These are phyloP conservation scores for Creolimax fragrantissima DNA, from an alignment of 78 protist genomes.

Conservation along the genomic window DNA sequence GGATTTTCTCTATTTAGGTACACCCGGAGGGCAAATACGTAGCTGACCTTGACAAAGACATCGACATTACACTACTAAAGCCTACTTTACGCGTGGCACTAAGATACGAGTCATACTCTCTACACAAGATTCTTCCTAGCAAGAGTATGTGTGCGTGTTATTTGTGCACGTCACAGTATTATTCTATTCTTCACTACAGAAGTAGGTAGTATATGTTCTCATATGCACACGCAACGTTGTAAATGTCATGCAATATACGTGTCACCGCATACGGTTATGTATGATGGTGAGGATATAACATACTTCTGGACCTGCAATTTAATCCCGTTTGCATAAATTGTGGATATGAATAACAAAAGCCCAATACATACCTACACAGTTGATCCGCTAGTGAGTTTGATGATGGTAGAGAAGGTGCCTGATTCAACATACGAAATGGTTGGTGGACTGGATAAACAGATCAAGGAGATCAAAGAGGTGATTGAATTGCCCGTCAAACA, in stretches of 20 bases:
- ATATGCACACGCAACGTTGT: no score
- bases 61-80: conserved; percentile 64
- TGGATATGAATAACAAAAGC: no score
- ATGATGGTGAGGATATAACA: no score
- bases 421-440: conserved; percentile 97
- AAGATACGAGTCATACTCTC: conserved; percentile 67
- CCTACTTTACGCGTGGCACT: conserved; percentile 89
- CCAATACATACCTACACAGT: no score
- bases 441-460: conserved; percentile 98
- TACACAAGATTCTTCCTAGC: conserved; percentile 92
- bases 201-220: background rate
- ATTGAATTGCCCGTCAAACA: conserved; percentile 99
- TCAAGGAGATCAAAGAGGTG: conserved; percentile 97
- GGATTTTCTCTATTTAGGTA: no score
- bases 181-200: background rate
- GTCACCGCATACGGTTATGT: no score
- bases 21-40: conserved; percentile 97
- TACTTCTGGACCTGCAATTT: no score
- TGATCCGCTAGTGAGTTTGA: conserved; percentile 90
- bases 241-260: no score
- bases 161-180: background rate
- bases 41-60: conserved; percentile 86
- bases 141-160: conserved; percentile 58
- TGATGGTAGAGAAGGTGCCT: conserved; percentile 98
- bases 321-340: no score